Percentiles rank a stretch among this genome's conserved stretches.
These are phyloP conservation scores for Penstemon barbatus DNA, from an alignment of 257 asterid species.

Conservation along the genomic window DNA sequence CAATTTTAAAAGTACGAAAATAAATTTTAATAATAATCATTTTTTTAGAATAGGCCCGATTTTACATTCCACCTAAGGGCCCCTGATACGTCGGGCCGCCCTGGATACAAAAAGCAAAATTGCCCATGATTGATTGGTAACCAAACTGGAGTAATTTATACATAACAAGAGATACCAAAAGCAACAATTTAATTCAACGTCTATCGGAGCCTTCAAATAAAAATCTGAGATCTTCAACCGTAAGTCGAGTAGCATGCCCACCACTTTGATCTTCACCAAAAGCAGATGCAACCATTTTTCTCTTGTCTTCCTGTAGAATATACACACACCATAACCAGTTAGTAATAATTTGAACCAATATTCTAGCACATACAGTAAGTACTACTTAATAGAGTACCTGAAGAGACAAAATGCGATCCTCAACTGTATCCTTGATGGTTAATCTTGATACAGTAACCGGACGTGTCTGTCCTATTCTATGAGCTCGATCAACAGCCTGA, in stretches of 20 bases:
- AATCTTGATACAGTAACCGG: constrained; percentile 86
- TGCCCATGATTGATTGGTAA: constrained; percentile 26
- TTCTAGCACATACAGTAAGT: background rate
- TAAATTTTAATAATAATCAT: too few species aligned
- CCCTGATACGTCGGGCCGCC: background rate
- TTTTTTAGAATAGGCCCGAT: too few species aligned
- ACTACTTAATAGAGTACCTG: constrained; percentile 52
- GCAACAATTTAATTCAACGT: constrained; percentile 22
- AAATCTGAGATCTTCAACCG: constrained; percentile 72
- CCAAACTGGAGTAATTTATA: constrained; percentile 14
- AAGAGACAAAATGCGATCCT: constrained; percentile 92
- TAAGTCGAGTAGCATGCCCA: constrained; percentile 58
- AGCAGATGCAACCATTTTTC: constrained; percentile 98
- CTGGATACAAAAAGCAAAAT: constrained; percentile 22
- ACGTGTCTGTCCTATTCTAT: constrained; percentile 96
- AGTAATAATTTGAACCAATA: background rate
- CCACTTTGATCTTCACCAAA: constrained; percentile 93
- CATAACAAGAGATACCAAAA: background rate
- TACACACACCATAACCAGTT: constrained; percentile 9
- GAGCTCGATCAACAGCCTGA: constrained; percentile 98
- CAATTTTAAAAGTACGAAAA: too few species aligned
- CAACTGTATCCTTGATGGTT: constrained; percentile 86
- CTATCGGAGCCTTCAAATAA: constrained; percentile 55
- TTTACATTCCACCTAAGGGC: too few species aligned
- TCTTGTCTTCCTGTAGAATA: constrained; percentile 77